These are phyloP conservation scores for Lagenidium sp. DNA, from an alignment of 352 stramenopile genomes.

Conservation along the genomic window DNA sequence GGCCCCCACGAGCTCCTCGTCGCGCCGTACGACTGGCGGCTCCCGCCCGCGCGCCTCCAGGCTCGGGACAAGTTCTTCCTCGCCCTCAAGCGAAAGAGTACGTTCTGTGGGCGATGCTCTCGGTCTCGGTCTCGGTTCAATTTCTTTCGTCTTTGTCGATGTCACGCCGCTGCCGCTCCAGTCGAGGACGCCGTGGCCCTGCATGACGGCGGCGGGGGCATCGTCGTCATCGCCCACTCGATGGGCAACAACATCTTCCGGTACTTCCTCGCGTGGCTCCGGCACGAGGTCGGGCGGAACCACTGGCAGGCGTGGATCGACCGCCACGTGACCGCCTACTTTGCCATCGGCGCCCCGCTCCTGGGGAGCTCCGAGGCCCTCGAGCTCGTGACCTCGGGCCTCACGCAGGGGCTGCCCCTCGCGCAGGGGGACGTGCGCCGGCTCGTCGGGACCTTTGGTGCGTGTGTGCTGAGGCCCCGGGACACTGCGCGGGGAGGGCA, in stretches of 20 bases:
- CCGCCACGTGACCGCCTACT: constrained; percentile 64
- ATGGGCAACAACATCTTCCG: constrained; percentile 76
- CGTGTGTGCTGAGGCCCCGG: too few relatives aligned
- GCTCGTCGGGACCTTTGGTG: constrained; percentile 67
- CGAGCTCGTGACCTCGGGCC: constrained; percentile 52
- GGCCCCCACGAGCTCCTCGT: constrained; percentile 62
- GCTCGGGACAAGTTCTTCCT: constrained; percentile 70
- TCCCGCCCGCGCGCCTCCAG: constrained; percentile 63
- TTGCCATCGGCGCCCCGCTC: constrained; percentile 59
- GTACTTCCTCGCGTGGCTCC: constrained; percentile 80
- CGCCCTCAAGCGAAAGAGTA: constrained; percentile 65
- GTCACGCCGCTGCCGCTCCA: neutral
- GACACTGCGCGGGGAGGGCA: too few relatives aligned
- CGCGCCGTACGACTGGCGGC: constrained; percentile 70
- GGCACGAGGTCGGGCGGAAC: constrained; percentile 59
- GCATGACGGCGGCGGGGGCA: constrained; percentile 20
- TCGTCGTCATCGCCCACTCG: constrained; percentile 76
- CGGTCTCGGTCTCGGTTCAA: too few relatives aligned
- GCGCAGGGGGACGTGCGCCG: constrained; percentile 56
- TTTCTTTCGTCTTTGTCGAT: too few relatives aligned
- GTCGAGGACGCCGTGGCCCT: constrained; percentile 52
- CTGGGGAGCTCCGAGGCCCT: constrained; percentile 62
- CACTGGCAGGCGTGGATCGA: constrained; percentile 74
- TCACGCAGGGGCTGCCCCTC: constrained; percentile 60
- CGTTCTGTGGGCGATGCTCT: constrained; percentile 4